Conservation (phyloP, 129 eudicot species). For the Oenanthe sinensis region DNA sequence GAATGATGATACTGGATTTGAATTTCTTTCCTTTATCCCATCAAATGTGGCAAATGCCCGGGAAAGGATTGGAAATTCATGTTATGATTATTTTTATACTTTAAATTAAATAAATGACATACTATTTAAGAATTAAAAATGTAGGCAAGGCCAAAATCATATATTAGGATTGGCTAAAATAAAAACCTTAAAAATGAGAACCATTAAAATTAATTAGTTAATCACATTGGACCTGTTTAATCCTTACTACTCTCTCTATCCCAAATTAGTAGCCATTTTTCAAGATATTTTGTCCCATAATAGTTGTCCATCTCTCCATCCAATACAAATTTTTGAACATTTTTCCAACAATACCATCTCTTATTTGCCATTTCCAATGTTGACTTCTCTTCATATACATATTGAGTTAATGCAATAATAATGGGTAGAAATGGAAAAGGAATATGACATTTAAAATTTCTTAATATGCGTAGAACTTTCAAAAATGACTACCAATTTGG, state of each 20-base stretch:
- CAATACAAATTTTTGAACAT: too few species aligned
- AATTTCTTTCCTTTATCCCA: not conserved
- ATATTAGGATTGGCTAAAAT: not conserved
- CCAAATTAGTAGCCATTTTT: too few species aligned
- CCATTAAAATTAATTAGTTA: not conserved
- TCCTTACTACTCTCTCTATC: not conserved
- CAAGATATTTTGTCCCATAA: too few species aligned
- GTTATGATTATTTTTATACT: not conserved
- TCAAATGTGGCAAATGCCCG: not conserved
- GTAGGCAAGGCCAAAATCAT: not conserved
- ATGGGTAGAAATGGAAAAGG: too few species aligned
- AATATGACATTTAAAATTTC: too few species aligned
- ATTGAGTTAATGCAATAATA: too few species aligned
- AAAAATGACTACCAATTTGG: too few species aligned
- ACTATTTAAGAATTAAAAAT: not conserved
- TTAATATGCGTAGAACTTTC: too few species aligned
- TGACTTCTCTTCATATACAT: too few species aligned
- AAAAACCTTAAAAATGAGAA: not conserved
- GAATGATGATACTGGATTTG: not conserved
- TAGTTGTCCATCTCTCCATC: too few species aligned
- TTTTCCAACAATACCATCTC: too few species aligned
- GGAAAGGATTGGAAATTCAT: not conserved
- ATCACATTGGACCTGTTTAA: not conserved
- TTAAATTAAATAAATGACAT: not conserved
- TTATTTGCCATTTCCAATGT: too few species aligned